Conservation (phyloP, 106 monocot genomes). For the Dendrobium officinale region DNA sequence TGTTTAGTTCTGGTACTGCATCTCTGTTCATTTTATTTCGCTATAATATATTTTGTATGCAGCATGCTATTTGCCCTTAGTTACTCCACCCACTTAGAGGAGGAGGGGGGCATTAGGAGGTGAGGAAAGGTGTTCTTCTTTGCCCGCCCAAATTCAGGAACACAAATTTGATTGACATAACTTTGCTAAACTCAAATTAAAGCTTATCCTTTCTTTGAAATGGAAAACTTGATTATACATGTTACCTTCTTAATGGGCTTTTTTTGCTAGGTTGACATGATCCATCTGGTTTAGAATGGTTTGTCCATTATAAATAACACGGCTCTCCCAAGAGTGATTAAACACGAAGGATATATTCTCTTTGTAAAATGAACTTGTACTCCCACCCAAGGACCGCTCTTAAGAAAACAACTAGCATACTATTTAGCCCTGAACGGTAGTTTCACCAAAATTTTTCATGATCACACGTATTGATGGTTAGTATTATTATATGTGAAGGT, state of each 20-base stretch:
- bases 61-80: not conserved
- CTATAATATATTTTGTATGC: not conserved
- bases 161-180: not conserved
- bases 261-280: not conserved
- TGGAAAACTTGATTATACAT: not conserved
- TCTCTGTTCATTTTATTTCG: not conserved
- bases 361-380: not conserved
- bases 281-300: not conserved
- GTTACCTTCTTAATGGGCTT: not conserved
- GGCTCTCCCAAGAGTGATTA: not conserved
- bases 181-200: not conserved
- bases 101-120: not conserved
- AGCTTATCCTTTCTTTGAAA: not conserved
- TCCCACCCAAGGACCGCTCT: not conserved
- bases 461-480: not conserved
- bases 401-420: not conserved
- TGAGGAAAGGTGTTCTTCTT: not conserved
- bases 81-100: not conserved
- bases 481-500: not conserved
- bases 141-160: not conserved
- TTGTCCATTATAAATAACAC: not conserved
- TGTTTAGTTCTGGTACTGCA: not conserved
- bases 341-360: not conserved
- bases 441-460: not conserved
- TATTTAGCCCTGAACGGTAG: not conserved